Percentiles rank a stretch among this genome's conserved stretches.
These are phyloP conservation scores for Graphilbum sp. DNA, from an alignment of 2,329 filamentous ascomycete genomes.

Conservation along the genomic window DNA sequence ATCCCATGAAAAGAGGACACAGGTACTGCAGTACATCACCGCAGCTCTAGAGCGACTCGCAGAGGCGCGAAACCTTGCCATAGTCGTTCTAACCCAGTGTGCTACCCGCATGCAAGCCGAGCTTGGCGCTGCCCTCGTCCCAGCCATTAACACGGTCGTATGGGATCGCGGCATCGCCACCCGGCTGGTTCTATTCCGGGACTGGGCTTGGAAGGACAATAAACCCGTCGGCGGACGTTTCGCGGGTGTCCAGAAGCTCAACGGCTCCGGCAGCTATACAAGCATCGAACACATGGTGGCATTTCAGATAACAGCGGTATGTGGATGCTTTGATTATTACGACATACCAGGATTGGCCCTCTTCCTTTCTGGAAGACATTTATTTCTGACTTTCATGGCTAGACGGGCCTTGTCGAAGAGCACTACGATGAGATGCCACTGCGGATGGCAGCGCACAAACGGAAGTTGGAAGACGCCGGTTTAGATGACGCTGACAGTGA, in stretches of 20 bases:
- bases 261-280: conserved; percentile 30
- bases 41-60: conserved; percentile 61
- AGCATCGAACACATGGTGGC: conserved; percentile 27
- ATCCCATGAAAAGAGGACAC: conserved; percentile 15
- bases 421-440: conserved; percentile 17
- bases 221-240: conserved; percentile 35
- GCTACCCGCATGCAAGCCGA: conserved; percentile 62
- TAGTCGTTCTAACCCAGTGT: conserved; percentile 64
- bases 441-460: conserved; percentile 31
- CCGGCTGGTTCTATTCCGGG: conserved; percentile 61
- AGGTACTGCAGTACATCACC: conserved; percentile 45
- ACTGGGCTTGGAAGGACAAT: conserved; percentile 43
- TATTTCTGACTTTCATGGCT: background rate
- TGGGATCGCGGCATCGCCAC: conserved; percentile 70
- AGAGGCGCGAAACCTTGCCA: conserved; percentile 52
- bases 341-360: background rate
- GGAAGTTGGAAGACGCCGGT: conserved; percentile 44
- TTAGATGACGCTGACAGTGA: conserved; percentile 41
- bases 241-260: conserved; percentile 48
- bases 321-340: conserved; percentile 24
- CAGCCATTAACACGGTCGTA: conserved; percentile 55
- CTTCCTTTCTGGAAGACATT: background rate
- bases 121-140: conserved; percentile 51
- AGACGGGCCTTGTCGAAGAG: conserved; percentile 19
- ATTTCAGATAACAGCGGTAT: conserved; percentile 31